Evolutionary conservation across 2,329 filamentous ascomycete genomes (phyloP).

Genomic region (Hymenoscyphus infarciens): DNA sequence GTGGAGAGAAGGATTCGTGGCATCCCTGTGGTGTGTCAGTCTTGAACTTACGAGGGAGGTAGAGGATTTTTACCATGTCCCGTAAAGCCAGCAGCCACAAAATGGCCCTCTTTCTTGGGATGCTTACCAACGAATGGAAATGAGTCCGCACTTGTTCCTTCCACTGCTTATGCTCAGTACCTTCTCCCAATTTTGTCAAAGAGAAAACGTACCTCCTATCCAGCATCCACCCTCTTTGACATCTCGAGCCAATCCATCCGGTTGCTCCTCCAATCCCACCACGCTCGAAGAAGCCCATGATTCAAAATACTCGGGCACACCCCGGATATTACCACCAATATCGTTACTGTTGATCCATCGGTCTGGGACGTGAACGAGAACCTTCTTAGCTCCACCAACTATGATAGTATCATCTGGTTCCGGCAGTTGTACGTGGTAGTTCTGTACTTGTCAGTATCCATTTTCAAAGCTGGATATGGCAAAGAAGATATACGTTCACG

Average conservation of each 20-base stretch:
- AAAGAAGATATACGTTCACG: constrained; percentile 23
- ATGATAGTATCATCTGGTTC: constrained; percentile 34
- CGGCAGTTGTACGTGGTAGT: constrained; percentile 36
- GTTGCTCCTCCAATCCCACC: constrained; percentile 18
- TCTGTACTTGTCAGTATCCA: constrained; percentile 14
- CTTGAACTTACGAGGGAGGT: neutral
- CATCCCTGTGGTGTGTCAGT: constrained; percentile 22
- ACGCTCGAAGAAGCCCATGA: constrained; percentile 33
- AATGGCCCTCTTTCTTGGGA: constrained; percentile 39
- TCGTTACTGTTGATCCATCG: constrained; percentile 27
- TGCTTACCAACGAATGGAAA: constrained; percentile 44
- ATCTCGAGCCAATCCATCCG: constrained; percentile 22
- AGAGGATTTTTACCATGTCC: constrained; percentile 40
- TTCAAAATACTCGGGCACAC: constrained; percentile 31
- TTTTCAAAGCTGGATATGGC: neutral
- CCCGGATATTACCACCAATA: constrained; percentile 31
- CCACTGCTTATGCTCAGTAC: neutral
- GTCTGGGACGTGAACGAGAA: constrained; percentile 29
- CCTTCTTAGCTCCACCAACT: constrained; percentile 38
- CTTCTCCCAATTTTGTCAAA: neutral
- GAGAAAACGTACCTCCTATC: constrained; percentile 22
- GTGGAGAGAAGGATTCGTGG: constrained; percentile 34
- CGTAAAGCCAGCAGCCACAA: constrained; percentile 45
- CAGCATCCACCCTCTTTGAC: constrained; percentile 32
- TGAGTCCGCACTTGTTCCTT: constrained; percentile 32